These are phyloP conservation scores for Aspergillus piperis DNA, from an alignment of 2,329 filamentous ascomycete species.

Conservation along the genomic window DNA sequence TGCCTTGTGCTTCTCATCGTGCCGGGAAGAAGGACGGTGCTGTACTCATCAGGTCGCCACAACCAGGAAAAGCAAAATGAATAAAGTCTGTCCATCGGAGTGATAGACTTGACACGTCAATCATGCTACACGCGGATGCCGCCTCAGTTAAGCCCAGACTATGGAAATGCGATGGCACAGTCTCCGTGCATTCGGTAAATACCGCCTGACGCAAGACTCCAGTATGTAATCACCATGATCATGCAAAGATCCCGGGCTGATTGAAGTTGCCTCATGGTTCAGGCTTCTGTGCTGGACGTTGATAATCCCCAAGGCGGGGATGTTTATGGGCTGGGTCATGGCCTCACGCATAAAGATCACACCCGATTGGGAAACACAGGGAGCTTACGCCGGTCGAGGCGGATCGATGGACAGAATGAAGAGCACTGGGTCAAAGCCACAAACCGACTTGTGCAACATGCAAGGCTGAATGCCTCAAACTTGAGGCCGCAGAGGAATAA, in stretches of 20 bases:
- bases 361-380: neutral
- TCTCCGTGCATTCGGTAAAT: conserved; percentile 17
- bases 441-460: conserved; percentile 3
- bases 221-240: conserved; percentile 1
- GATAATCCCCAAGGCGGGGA: conserved; percentile 5
- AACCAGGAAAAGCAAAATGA: neutral
- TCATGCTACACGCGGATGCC: conserved; percentile 4
- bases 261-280: neutral
- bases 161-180: conserved; percentile 18
- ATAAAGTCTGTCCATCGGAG: neutral
- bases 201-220: conserved; percentile 2
- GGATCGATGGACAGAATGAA: neutral
- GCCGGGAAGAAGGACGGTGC: neutral
- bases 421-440: neutral
- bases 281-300: neutral
- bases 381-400: neutral
- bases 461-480: conserved; percentile 11
- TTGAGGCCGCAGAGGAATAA: conserved; percentile 12
- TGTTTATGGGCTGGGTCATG: neutral
- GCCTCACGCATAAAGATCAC: neutral
- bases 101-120: conserved; percentile 23
- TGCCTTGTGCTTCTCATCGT: neutral
- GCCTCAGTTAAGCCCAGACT: conserved; percentile 9
- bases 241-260: conserved; percentile 7
- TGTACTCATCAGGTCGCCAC: neutral